Evolutionary conservation across 345 rosid genomes (phyloP).

Genomic region (Mercurialis annua): DNA sequence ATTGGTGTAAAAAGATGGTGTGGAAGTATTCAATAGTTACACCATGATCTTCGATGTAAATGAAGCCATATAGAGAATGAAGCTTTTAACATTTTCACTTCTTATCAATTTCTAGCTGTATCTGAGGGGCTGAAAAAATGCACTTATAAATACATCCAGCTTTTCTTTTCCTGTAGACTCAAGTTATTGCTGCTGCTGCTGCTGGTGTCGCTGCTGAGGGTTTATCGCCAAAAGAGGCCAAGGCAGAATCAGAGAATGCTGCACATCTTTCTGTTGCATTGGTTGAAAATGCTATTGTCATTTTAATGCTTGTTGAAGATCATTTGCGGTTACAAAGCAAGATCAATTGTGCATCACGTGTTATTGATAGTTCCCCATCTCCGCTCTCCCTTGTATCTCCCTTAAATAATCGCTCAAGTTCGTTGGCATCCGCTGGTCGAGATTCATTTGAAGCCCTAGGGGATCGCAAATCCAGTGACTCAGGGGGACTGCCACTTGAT

Average conservation of each 20-base stretch:
- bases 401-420: slow-evolving; percentile 42
- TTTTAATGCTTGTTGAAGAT: slow-evolving; percentile 99
- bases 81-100: slow-evolving; percentile 9
- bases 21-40: not conserved
- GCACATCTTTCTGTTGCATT: slow-evolving; percentile 98
- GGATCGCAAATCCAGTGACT: slow-evolving; percentile 59
- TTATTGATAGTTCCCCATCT: slow-evolving; percentile 59
- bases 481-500: slow-evolving; percentile 76
- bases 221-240: slow-evolving; percentile 79
- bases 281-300: slow-evolving; percentile 98
- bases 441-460: slow-evolving; percentile 57
- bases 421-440: slow-evolving; percentile 35
- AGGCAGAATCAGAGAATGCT: slow-evolving; percentile 85
- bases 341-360: slow-evolving; percentile 52
- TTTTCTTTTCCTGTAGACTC: slow-evolving; percentile 68
- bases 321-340: slow-evolving; percentile 96
- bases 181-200: slow-evolving; percentile 99
- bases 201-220: slow-evolving; percentile 99
- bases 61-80: not conserved
- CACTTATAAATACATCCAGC: slow-evolving; percentile 25
- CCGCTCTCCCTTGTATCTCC: slow-evolving; percentile 72
- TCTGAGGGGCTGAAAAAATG: slow-evolving; percentile 13
- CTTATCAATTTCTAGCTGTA: not conserved
- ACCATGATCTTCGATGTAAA: not conserved
- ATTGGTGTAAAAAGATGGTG: not conserved